Evolutionary conservation across 805 yeast genomes (phyloP).

Genomic region (Cyberlindnera mississippiensis): DNA sequence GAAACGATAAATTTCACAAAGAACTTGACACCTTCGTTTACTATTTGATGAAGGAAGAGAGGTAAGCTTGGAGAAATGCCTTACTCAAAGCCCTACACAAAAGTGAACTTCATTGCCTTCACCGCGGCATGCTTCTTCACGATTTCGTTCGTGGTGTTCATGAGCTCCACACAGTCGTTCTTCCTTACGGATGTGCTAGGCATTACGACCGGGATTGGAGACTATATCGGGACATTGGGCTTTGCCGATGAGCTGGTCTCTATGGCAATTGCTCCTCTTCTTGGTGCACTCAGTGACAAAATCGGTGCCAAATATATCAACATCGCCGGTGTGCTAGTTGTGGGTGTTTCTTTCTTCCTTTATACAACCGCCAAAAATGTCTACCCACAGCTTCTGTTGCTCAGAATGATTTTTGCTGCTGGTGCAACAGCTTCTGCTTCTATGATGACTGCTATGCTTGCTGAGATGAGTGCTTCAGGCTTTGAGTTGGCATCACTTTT

Average conservation of each 20-base stretch:
- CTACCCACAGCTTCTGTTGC: constrained; percentile 46
- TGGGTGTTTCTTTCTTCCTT: constrained; percentile 44
- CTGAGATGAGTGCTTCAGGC: constrained; percentile 49
- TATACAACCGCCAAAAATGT: constrained; percentile 45
- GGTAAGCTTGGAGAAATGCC: constrained; percentile 5
- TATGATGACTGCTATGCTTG: constrained; percentile 57
- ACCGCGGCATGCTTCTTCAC: constrained; percentile 36
- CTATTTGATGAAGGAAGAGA: too few species aligned
- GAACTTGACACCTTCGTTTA: background rate
- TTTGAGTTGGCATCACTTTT: constrained; percentile 28
- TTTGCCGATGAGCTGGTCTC: constrained; percentile 58
- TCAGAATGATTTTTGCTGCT: constrained; percentile 53
- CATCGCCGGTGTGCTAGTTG: constrained; percentile 42
- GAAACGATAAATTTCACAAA: constrained; percentile 1
- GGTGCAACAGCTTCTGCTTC: constrained; percentile 55
- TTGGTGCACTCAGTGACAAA: constrained; percentile 61
- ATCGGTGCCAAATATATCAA: constrained; percentile 56
- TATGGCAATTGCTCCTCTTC: constrained; percentile 50
- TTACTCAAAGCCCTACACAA: constrained; percentile 20
- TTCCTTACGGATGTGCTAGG: constrained; percentile 37
- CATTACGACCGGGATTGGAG: constrained; percentile 33
- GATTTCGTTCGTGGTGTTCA: constrained; percentile 40
- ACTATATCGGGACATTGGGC: constrained; percentile 45
- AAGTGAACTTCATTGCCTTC: constrained; percentile 30
- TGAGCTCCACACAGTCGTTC: constrained; percentile 42